Evolutionary conservation across 2,329 filamentous ascomycete genomes (phyloP).

Genomic region (Nemania serpens): DNA sequence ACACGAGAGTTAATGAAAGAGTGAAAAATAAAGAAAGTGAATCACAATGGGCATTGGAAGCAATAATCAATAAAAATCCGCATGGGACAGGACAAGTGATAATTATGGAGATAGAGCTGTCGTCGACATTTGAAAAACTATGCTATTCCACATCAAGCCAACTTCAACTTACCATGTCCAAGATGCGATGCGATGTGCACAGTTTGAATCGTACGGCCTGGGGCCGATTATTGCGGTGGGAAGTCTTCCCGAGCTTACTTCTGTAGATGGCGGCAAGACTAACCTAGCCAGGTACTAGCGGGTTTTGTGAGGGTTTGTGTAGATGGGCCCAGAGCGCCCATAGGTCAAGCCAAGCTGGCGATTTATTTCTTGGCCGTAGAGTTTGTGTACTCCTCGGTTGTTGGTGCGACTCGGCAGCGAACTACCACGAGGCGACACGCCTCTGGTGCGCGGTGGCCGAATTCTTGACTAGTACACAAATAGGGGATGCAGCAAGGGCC

Average conservation of each 20-base stretch:
- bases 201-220: constrained; percentile 1
- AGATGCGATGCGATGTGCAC: not conserved
- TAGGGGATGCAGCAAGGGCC: not conserved
- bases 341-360: too few species aligned
- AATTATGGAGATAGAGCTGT: not conserved
- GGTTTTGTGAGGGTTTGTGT: too few species aligned
- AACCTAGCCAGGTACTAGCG: too few species aligned
- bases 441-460: too few species aligned
- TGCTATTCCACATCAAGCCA: not conserved
- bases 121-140: not conserved
- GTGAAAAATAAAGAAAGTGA: not conserved
- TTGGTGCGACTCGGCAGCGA: too few species aligned
- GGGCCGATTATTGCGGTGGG: not conserved
- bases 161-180: not conserved
- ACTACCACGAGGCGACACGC: too few species aligned
- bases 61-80: not conserved
- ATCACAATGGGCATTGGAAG: not conserved
- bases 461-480: not conserved
- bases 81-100: not conserved
- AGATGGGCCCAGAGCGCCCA: too few species aligned
- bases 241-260: too few species aligned
- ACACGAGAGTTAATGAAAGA: not conserved
- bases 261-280: too few species aligned
- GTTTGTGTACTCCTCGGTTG: too few species aligned
- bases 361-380: too few species aligned